Percentiles rank a stretch among this genome's conserved stretches.
Conservation (phyloP, 306 rosid species). For the Casuarina glauca region DNA sequence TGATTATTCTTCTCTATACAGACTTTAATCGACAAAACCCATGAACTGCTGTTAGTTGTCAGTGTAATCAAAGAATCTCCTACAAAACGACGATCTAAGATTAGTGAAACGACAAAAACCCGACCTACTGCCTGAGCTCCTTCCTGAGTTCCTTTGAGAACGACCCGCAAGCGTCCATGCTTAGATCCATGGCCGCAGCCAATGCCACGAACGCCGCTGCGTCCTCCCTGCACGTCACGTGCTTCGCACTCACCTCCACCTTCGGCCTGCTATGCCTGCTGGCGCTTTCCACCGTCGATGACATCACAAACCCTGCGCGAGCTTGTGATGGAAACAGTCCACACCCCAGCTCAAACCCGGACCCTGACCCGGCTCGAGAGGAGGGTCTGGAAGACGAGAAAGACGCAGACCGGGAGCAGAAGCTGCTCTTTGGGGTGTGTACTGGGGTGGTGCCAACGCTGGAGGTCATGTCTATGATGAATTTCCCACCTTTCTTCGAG, state of each 20-base stretch:
- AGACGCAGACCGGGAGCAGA: conserved; percentile 44
- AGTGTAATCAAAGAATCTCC: conserved; percentile 1
- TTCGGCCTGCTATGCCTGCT: conserved; percentile 52
- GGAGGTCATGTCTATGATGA: conserved; percentile 52
- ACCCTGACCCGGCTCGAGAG: conserved; percentile 42
- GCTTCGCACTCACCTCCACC: conserved; percentile 57
- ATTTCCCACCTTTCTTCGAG: conserved; percentile 51
- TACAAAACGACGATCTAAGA: conserved; percentile 27
- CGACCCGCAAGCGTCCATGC: conserved; percentile 55
- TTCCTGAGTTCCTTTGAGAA: conserved; percentile 57
- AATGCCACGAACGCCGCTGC: conserved; percentile 60
- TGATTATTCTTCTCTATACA: conserved; percentile 33
- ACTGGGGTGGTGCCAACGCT: conserved; percentile 51
- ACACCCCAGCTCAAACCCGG: conserved; percentile 46
- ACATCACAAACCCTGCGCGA: conserved; percentile 68
- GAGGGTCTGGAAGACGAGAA: too few species aligned
- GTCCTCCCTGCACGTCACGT: conserved; percentile 60
- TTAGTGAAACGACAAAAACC: not conserved
- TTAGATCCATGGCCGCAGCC: conserved; percentile 60
- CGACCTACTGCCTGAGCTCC: conserved; percentile 47
- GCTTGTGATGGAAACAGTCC: conserved; percentile 62
- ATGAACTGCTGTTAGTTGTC: conserved; percentile 15
- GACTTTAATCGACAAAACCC: not conserved
- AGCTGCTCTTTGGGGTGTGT: conserved; percentile 70
- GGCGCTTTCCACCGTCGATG: conserved; percentile 48